Evolutionary conservation across 2,329 filamentous ascomycete genomes (phyloP).

Genomic region (Fulvia fulva): DNA sequence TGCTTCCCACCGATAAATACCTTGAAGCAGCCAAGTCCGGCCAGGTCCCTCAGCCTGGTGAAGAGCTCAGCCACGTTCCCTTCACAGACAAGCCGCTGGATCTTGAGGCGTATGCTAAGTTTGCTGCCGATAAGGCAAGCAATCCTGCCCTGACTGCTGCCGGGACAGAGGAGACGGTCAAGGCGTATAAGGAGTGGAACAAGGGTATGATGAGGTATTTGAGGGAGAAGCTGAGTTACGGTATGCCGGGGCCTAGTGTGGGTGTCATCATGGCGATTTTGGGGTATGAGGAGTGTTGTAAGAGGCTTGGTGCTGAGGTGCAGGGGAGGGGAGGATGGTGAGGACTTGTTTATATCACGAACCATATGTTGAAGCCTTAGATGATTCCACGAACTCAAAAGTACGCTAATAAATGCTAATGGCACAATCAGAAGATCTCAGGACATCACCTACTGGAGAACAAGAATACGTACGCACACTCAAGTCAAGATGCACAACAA

Average conservation of each 20-base stretch:
- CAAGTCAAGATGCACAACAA: no score
- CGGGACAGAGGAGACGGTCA: constrained; percentile 8
- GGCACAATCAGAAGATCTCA: no score
- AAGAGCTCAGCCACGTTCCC: constrained; percentile 9
- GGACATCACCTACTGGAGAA: no score
- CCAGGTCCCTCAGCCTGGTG: constrained; percentile 1
- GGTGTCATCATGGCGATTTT: constrained; percentile 53
- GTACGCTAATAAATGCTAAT: no score
- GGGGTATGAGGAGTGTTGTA: constrained; percentile 49
- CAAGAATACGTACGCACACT: no score
- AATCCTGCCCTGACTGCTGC: constrained; percentile 14
- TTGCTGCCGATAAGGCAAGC: constrained; percentile 7
- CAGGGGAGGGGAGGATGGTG: constrained; percentile 5
- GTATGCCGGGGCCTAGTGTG: constrained; percentile 51
- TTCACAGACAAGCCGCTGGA: constrained; percentile 15
- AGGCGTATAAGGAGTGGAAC: constrained; percentile 24
- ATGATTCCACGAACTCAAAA: no score
- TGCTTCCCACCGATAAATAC: constrained; percentile 5
- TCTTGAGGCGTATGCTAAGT: constrained; percentile 5
- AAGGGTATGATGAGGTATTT: constrained; percentile 52
- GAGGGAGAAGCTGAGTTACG: constrained; percentile 53
- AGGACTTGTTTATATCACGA: no score
- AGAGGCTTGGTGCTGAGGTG: constrained; percentile 26
- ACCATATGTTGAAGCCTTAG: no score
- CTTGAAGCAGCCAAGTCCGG: constrained; percentile 1